These are phyloP conservation scores for Kuraishia ogatae DNA, from an alignment of 805 yeast species.

Conservation along the genomic window DNA sequence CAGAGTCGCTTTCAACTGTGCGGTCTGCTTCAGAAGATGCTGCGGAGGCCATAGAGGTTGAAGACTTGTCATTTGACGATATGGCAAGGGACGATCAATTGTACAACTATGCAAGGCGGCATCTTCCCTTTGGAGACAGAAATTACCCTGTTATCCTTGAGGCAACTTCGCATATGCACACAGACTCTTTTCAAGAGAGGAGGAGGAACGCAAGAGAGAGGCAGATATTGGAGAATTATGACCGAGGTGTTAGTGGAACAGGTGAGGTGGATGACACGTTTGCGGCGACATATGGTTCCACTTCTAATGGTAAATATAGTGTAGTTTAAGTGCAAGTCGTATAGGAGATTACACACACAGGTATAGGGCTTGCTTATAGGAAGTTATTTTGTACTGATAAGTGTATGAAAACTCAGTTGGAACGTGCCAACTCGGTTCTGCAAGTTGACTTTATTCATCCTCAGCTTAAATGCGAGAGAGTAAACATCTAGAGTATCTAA, in stretches of 20 bases:
- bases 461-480: too few relatives aligned
- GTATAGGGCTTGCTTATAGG: not conserved
- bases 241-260: not conserved
- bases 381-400: too few relatives aligned
- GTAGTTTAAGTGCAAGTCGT: not conserved
- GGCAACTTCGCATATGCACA: not conserved
- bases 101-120: constrained; percentile 23
- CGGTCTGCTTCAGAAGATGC: not conserved
- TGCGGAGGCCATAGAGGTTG: not conserved
- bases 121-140: constrained; percentile 27
- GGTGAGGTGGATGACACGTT: not conserved
- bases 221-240: not conserved
- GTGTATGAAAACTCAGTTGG: too few relatives aligned
- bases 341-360: too few relatives aligned
- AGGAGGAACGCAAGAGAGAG: not conserved
- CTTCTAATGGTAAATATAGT: not conserved
- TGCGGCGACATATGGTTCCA: not conserved
- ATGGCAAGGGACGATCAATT: constrained; percentile 25
- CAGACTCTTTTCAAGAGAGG: not conserved
- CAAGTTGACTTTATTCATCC: too few relatives aligned
- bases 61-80: constrained; percentile 12
- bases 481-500: too few relatives aligned
- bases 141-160: constrained; percentile 29
- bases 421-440: too few relatives aligned
- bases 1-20: not conserved